phyloP scores from a whole-genome alignment of 495 filamentous ascomycete genomes.

The Letharia lupina region DNA sequence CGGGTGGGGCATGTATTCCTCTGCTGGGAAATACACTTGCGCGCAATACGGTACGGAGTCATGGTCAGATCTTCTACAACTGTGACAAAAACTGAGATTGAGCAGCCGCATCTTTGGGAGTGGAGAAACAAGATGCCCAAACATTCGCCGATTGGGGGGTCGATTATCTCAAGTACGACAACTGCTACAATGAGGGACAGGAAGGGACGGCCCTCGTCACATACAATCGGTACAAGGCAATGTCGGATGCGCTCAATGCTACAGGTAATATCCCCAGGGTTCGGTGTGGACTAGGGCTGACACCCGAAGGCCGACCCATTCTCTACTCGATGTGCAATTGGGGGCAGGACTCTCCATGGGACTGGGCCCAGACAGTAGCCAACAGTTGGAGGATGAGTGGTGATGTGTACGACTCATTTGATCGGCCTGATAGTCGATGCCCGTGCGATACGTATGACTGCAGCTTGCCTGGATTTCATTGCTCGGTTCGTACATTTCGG shows the following conservation, averaged over 20 bases:
- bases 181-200: slow-evolving; percentile 52
- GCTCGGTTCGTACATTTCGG: slow-evolving; percentile 28
- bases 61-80: neutral
- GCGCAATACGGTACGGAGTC: slow-evolving; percentile 30
- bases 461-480: slow-evolving; percentile 45
- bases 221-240: slow-evolving; percentile 47
- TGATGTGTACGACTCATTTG: slow-evolving; percentile 39
- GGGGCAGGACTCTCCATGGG: slow-evolving; percentile 42
- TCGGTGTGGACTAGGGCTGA: slow-evolving; percentile 52
- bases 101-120: slow-evolving; percentile 44
- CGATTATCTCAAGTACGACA: slow-evolving; percentile 61
- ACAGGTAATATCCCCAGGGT: slow-evolving; percentile 24
- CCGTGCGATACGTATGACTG: slow-evolving; percentile 39
- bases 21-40: slow-evolving; percentile 41
- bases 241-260: slow-evolving; percentile 52
- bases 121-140: slow-evolving; percentile 53
- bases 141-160: slow-evolving; percentile 58
- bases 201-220: slow-evolving; percentile 40
- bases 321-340: slow-evolving; percentile 46
- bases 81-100: neutral
- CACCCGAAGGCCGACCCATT: slow-evolving; percentile 46
- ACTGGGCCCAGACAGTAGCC: slow-evolving; percentile 48
- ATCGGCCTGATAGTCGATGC: slow-evolving; percentile 32
- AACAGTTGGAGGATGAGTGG: slow-evolving; percentile 51
- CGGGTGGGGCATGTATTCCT: slow-evolving; percentile 45